A percentile compares a stretch with the other conserved stretches of the same genome.
phyloP scores from a whole-genome alignment of 148 eudicot genomes.

The Fagopyrum homotropicum region DNA sequence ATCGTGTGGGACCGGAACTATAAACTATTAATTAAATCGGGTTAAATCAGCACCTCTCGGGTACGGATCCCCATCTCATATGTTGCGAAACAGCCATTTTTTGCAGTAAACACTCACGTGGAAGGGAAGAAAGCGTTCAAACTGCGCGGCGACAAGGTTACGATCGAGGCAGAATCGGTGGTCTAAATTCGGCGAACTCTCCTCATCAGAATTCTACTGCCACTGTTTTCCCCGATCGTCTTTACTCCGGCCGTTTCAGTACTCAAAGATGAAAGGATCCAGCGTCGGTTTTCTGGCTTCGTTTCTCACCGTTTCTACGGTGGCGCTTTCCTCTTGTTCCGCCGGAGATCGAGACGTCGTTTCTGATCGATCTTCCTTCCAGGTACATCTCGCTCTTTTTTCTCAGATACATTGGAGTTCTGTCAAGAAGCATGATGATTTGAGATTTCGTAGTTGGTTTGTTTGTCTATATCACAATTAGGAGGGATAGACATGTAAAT shows the following conservation, averaged over 20 bases:
- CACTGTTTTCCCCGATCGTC: neutral
- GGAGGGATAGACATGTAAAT: neutral
- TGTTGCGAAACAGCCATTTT: neutral
- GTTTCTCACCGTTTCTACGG: neutral
- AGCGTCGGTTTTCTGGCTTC: constrained; percentile 4
- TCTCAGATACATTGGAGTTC: neutral
- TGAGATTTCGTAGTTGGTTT: neutral
- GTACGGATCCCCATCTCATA: neutral
- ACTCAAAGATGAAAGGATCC: neutral
- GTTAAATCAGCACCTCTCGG: neutral
- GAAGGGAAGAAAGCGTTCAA: constrained; percentile 8
- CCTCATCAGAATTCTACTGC: neutral
- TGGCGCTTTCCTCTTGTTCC: constrained; percentile 6
- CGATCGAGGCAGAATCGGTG: neutral
- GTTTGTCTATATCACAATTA: neutral
- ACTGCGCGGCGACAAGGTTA: constrained; percentile 2
- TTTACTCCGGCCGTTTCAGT: neutral
- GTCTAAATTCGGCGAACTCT: neutral
- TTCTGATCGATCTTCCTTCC: neutral
- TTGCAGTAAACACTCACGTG: neutral
- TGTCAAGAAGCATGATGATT: neutral
- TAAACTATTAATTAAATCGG: neutral
- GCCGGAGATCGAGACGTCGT: neutral
- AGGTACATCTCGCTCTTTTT: neutral
- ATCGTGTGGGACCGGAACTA: neutral